Base-by-base conservation (phyloP, 306 rosid genomes). In the Crataegus laevigata region DNA sequence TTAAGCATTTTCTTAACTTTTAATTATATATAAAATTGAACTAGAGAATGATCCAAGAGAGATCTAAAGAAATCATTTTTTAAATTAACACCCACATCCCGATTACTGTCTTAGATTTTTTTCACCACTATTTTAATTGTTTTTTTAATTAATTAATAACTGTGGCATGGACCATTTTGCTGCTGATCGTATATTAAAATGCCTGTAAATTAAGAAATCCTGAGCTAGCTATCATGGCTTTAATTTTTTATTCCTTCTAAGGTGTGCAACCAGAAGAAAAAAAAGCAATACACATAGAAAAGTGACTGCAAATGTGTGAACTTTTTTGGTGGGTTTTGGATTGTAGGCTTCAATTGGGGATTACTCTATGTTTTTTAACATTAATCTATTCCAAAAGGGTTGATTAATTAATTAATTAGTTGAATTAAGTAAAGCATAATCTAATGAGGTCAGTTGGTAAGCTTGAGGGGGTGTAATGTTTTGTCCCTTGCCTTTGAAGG, bases 401-500 rank as follows among this genome's bases (percentile, higher is more conserved):
- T 81, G 17, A 62, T 68, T 81, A 22, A 62, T 68, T 62, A 57
- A 75, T 62, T 66, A 69, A 66, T 69, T 36, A 36, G 40, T 36
- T 36, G 40, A 36, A 36, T 36, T 64, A 24, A 78, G 55, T 54
- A 63, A 22, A 45, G 51, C 42, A 24, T 19, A 3, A 12, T 36
- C 83, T 47, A 26, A 55, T 10, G 34, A 18, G 72, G 75, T 58
- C 19, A 45, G 77, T 73, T 19, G 12, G 59, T 60, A 11, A 28
- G 30, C 18, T n/a, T n/a, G 71, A 67, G 73, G 72, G 32, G 74
- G 17, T 15, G 21, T 47, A 26, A 11, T 29, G 14, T 60, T 2
- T 26, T 47, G 24, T 26, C 45, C 62, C 82, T 87, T 87, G 72
- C 93, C 92, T 75, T 88, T 77, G 83, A 87, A 88, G 91, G 87